Evolutionary conservation across 2,329 filamentous ascomycete species (phyloP), one percentile per base, ranked within the genome.

Genomic region (Pseudogymnoascus sp.): DNA sequence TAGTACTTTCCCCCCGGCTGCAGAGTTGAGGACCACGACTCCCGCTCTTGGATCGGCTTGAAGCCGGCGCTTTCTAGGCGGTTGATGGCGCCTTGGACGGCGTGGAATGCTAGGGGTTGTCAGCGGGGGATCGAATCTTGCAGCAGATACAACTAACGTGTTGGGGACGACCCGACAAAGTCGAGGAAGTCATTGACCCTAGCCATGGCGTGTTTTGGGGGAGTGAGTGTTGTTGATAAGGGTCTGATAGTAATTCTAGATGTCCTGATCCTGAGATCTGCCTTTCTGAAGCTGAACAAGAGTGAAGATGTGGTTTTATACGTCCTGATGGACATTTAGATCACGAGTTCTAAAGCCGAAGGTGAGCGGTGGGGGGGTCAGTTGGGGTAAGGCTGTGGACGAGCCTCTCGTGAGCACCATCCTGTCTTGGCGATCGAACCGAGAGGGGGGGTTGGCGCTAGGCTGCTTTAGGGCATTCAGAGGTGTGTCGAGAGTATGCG

Each of bases 1-100:
- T 92, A 97, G 80, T 97, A 97, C 76, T 95, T 97, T 65, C 93
- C 92, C 65, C 93, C 92, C 20, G 91, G 90, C 62, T 85, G 83
- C 64, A 96, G 82, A 50, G 81, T 84, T 1, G 87, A 85, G 12
- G 88, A 83, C 93, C 94, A 97, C 54, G 89, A 86, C 71, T 97
- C 91, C 69, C 90, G 89, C 76, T 97, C 93, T 79, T 86, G 90
- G 76, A 99, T 90, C 68, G 88, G 84, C 69, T 84, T 81, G 80
- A 97, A 99, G 62, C 93, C 92, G 58, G 90, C 92, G 68, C 87
- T 84, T 67, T 88, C 83, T 60, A 99, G 83, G 61, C 89, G 87
- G 65, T 85, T 76, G 68, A 88, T 87, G 66, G 91, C 84, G 57
- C 88, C 89, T 61, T 86, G 85, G 62, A 97, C 92, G 64, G 92